Evolutionary conservation across 352 stramenopile genomes (phyloP).

Genomic region (Pythium sukuiense): DNA sequence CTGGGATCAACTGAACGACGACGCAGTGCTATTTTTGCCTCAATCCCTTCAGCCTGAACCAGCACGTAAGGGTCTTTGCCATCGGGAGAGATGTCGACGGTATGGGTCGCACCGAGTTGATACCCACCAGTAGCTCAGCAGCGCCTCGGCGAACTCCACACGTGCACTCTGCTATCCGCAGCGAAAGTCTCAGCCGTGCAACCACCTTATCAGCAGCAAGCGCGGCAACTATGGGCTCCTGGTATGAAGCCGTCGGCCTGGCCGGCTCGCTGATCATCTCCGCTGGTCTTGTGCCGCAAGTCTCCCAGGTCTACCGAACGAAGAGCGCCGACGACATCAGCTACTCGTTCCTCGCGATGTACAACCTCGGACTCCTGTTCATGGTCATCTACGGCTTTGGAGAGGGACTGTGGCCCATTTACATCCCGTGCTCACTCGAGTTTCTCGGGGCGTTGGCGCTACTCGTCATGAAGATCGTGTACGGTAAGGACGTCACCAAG

Average conservation of each 20-base stretch:
- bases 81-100: too few species aligned
- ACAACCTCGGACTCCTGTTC: conserved; percentile 40
- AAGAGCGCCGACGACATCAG: conserved; percentile 61
- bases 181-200: too few species aligned
- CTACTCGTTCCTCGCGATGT: conserved; percentile 49
- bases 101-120: too few species aligned
- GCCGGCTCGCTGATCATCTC: conserved; percentile 64
- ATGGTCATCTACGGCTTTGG: conserved; percentile 52
- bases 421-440: conserved; percentile 51
- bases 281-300: conserved; percentile 55
- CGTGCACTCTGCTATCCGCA: too few species aligned
- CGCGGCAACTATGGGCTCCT: not conserved
- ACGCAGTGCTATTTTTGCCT: too few species aligned
- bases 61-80: too few species aligned
- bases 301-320: conserved; percentile 56
- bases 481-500: not conserved
- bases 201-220: too few species aligned
- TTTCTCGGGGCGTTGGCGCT: conserved; percentile 41
- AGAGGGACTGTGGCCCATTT: conserved; percentile 57
- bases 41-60: too few species aligned
- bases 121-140: too few species aligned
- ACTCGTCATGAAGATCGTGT: conserved; percentile 42
- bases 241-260: conserved; percentile 39
- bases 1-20: too few species aligned
- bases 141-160: too few species aligned